Conservation (phyloP, 768 basidiomycete genomes). For the Tricholoma sp. region DNA sequence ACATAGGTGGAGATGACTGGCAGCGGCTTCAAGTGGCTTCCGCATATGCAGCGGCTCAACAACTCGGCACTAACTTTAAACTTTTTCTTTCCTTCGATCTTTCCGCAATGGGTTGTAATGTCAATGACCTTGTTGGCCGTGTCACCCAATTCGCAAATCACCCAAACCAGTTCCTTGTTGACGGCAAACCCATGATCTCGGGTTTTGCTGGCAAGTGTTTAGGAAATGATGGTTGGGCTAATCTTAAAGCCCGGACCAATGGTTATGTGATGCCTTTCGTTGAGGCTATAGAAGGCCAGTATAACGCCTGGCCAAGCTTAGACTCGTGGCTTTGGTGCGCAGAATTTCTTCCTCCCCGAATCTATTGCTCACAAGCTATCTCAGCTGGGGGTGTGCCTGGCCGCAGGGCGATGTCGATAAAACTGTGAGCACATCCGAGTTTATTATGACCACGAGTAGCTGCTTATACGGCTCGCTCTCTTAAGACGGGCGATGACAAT, state of each 20-base stretch:
- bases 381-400: conserved; percentile 61
- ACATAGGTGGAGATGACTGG: conserved; percentile 54
- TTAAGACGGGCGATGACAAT: conserved; percentile 37
- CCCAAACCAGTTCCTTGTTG: conserved; percentile 49
- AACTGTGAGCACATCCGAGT: conserved; percentile 24
- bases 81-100: conserved; percentile 57
- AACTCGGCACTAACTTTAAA: conserved; percentile 39
- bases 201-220: conserved; percentile 61
- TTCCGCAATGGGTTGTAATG: conserved; percentile 43
- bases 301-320: conserved; percentile 40
- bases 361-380: neutral
- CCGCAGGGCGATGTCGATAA: conserved; percentile 42
- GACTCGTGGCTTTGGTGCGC: conserved; percentile 48
- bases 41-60: conserved; percentile 47
- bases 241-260: conserved; percentile 40
- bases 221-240: conserved; percentile 44
- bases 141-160: conserved; percentile 44
- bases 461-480: conserved; percentile 7
- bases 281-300: conserved; percentile 44
- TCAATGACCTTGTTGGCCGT: conserved; percentile 34
- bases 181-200: conserved; percentile 52
- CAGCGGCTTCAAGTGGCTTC: conserved; percentile 39
- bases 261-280: conserved; percentile 53
- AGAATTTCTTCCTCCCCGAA: neutral
- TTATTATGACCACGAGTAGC: neutral